Base-by-base conservation (phyloP, 768 basidiomycete species). In the Suillus americanus region DNA sequence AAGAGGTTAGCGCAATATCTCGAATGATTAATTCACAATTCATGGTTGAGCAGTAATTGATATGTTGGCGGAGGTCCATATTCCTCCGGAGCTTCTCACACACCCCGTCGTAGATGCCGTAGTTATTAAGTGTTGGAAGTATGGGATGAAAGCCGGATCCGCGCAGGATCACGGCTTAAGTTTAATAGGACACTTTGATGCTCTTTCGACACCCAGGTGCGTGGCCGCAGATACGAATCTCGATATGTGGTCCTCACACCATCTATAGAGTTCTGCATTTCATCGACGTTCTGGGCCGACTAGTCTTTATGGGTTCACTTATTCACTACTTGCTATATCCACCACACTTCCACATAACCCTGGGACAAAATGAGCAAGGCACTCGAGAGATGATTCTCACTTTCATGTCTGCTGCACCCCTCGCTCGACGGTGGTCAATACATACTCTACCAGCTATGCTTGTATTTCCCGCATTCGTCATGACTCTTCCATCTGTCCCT, bases 131-230 rank as follows among this genome's bases (percentile, higher is more conserved):
- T 70, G 75, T 25, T 86, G 85, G 86, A 80, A 72, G 50, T 62
- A 74, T 43, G 74, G 76, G 74, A 79, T 40, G 46, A 46, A 25
- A 10, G 55, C 54, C 38, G 45, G 6, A 33, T 48, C 54, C 25
- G 35, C 23, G 54, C 7, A 57, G 37, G 28, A 57, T 53, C 60
- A 43, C 63, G 30, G 20, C 63, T 35, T n/a, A 7, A 50, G 13
- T 37, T 53, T 65, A 62, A 62, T 69, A 38, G 67, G 64, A 45
- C 74, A 74, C 14, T 77, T 81, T 50, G 80, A 83, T 62, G 69
- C 71, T n/a, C 62, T 79, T 23, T 75, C 77, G 54, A 82, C 82
- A 14, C 85, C 85, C 23, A 75, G 83, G 85, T 86, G 60, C 68
- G 77, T 65, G 25, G 25, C 2, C 10, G 40, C 40, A 59, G 25